Evolutionary conservation across 1,284 basidiomycete genomes (phyloP).

Genomic region (Clitocybe nebularis): DNA sequence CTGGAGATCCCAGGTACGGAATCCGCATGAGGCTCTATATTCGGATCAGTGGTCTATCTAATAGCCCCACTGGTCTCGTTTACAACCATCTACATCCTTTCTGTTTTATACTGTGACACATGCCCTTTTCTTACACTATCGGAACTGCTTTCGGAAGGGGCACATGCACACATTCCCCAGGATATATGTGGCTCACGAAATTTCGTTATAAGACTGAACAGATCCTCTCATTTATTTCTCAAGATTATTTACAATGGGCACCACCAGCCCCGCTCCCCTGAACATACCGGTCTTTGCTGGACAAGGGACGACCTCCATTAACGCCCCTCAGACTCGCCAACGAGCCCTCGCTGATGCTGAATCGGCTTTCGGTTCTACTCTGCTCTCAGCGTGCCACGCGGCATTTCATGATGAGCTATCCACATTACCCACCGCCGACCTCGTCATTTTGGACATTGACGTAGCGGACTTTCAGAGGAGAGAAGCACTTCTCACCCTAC

Average conservation of each 20-base stretch:
- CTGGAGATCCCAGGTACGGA: constrained; percentile 18
- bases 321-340: constrained; percentile 29
- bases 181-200: constrained; percentile 17
- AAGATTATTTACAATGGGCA: constrained; percentile 9
- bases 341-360: constrained; percentile 38
- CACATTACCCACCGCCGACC: constrained; percentile 35
- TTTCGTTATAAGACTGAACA: constrained; percentile 17
- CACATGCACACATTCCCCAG: constrained; percentile 9
- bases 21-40: constrained; percentile 13
- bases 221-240: constrained; percentile 1
- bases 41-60: constrained; percentile 16
- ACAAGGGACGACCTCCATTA: constrained; percentile 43
- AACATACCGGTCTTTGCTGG: constrained; percentile 51
- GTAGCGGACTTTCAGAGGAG: constrained; percentile 37
- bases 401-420: constrained; percentile 47
- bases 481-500: constrained; percentile 33
- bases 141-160: constrained; percentile 16
- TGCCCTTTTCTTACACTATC: constrained; percentile 12
- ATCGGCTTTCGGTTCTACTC: constrained; percentile 33
- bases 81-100: constrained; percentile 13
- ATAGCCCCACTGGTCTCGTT: constrained; percentile 17
- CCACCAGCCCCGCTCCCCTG: constrained; percentile 12
- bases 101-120: constrained; percentile 14
- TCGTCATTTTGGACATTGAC: constrained; percentile 34
- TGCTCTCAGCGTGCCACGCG: constrained; percentile 46